Evolutionary conservation across 2,329 filamentous ascomycete genomes (phyloP), one percentile per base, ranked within the genome.

Genomic region (Rhytidhysteron rufulum): DNA sequence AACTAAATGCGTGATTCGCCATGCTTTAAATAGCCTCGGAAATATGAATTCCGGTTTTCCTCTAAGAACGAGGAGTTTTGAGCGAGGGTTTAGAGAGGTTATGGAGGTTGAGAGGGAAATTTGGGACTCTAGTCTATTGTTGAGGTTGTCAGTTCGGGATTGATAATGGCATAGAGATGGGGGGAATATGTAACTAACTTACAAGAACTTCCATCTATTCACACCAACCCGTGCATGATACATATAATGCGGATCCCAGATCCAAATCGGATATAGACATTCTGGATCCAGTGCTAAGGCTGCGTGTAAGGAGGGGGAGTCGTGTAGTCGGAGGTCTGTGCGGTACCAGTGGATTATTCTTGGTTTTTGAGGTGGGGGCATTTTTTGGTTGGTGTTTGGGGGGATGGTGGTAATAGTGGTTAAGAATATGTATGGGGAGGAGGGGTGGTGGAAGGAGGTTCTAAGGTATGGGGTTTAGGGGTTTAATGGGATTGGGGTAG

Each of bases 171-270:
- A n/a, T n/a, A n/a, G n/a, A n/a, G n/a, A n/a, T n/a, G n/a, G n/a
- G n/a, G n/a, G n/a, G n/a, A n/a, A n/a, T n/a, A n/a, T n/a, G n/a
- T n/a, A n/a, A n/a, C 13, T 27, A 15, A 16, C 54, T 40, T 54
- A 80, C 69, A 88, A 63, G 54, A 83, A 89, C 52, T 86, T 81
- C 82, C 84, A 89, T 50, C 86, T 72, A 54, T 90, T 90, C 7
- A 79, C 69, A 0, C 83, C 83, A 4, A 83, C 84, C 42, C 85
- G 75, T 1, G 82, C 79, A 22, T 75, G 75, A 58, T 88, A 88
- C 19, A 89, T 83, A 57, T 89, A 89, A 59, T 89, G 83, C 41
- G 85, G 85, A 58, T 88, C 85, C 83, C 85, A 90, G 2, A 82
- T 87, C 74, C 86, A 90, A 33, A 89, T 77, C 1, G 85, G 85